A percentile compares a stretch with the other conserved stretches of the same genome.
phyloP scores from a whole-genome alignment of 2,329 filamentous ascomycete species.

The Xylaria sp. region DNA sequence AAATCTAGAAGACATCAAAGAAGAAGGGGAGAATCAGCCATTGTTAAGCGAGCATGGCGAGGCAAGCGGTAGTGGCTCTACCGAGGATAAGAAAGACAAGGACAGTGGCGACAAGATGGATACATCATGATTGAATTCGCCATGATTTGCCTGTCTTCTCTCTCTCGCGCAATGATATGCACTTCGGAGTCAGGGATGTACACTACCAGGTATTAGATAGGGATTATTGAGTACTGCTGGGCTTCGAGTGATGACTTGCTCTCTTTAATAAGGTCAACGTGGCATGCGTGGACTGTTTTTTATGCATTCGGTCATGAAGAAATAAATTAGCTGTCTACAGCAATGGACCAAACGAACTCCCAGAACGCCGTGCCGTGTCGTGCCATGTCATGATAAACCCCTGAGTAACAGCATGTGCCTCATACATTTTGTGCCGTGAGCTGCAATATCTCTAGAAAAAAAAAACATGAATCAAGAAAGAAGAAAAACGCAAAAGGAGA shows the following conservation, averaged over 20 bases:
- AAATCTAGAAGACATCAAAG: conserved; percentile 74
- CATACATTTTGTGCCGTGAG: neutral
- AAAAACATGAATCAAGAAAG: neutral
- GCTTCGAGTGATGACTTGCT: conserved; percentile 11
- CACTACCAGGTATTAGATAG: conserved; percentile 24
- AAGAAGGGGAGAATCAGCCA: conserved; percentile 66
- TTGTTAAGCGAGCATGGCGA: conserved; percentile 60
- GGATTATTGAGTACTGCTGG: conserved; percentile 15
- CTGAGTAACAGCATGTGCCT: neutral
- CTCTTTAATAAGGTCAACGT: neutral
- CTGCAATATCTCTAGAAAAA: neutral
- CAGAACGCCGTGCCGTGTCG: conserved; percentile 27
- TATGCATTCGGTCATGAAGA: conserved; percentile 7
- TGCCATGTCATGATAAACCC: conserved; percentile 17
- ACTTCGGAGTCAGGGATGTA: conserved; percentile 28
- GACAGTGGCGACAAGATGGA: conserved; percentile 79
- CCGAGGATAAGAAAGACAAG: conserved; percentile 43
- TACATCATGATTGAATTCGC: conserved; percentile 56
- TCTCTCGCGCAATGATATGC: conserved; percentile 1
- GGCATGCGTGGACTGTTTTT: conserved; percentile 1
- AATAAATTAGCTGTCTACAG: conserved; percentile 1
- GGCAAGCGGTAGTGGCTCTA: conserved; percentile 53
- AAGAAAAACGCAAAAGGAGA: neutral
- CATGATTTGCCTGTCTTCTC: conserved; percentile 4
- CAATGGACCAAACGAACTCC: conserved; percentile 8